A percentile compares a stretch with the other conserved stretches of the same genome.
Evolutionary conservation across 768 basidiomycete species (phyloP).

Genomic region (Cantharellus cinnabarinus): DNA sequence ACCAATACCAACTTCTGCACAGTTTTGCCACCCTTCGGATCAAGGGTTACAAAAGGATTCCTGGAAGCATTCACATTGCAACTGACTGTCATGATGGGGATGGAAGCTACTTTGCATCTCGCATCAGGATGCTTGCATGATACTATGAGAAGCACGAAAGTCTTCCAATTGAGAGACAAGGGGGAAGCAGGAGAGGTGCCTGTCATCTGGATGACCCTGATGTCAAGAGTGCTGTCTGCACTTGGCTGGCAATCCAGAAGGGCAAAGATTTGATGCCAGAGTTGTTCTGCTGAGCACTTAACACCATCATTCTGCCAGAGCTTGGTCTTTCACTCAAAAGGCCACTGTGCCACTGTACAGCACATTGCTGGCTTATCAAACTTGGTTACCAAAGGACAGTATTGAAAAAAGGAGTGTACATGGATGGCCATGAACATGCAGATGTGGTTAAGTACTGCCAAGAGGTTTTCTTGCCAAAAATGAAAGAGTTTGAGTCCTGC

Average conservation of each 20-base stretch:
- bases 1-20: conserved; percentile 17
- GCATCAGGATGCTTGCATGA: not conserved
- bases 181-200: not conserved
- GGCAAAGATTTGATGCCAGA: not conserved
- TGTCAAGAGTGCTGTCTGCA: not conserved
- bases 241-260: not conserved
- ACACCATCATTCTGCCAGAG: not conserved
- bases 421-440: conserved; percentile 19
- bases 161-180: not conserved
- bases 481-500: conserved; percentile 3
- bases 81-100: not conserved
- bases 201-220: not conserved
- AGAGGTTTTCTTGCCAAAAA: conserved; percentile 12
- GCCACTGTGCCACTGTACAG: not conserved
- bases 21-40: conserved; percentile 20
- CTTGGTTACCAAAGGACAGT: not conserved
- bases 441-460: conserved; percentile 20
- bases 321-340: not conserved
- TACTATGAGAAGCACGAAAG: not conserved
- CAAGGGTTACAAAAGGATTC: conserved; percentile 13
- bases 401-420: not conserved
- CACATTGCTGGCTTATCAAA: not conserved
- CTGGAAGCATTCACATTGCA: not conserved
- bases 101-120: not conserved
- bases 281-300: not conserved